These are phyloP conservation scores for Apophysomyces sp. DNA, from an alignment of 371 early-diverging fungal species.

Conservation along the genomic window DNA sequence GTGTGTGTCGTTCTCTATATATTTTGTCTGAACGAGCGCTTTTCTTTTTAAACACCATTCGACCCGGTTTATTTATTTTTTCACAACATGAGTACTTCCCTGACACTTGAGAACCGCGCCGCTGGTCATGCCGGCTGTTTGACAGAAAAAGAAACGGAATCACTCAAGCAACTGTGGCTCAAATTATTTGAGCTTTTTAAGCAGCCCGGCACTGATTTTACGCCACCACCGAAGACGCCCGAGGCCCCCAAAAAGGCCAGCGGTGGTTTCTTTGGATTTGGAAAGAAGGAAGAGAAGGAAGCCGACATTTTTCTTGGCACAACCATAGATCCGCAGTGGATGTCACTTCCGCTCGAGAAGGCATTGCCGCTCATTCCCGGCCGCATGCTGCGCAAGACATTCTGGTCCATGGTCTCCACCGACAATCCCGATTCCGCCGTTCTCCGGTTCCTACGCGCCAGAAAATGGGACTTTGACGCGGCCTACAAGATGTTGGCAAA, in stretches of 20 bases:
- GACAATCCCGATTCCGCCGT: constrained; percentile 64
- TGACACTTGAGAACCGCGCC: constrained; percentile 3
- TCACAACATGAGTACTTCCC: not conserved
- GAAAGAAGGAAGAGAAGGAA: constrained; percentile 31
- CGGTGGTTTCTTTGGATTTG: constrained; percentile 27
- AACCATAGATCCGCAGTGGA: constrained; percentile 43
- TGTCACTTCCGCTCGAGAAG: constrained; percentile 34
- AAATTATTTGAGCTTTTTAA: constrained; percentile 49
- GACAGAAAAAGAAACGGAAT: constrained; percentile 45
- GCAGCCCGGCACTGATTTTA: constrained; percentile 25
- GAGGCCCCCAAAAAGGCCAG: constrained; percentile 13
- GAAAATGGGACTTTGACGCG: constrained; percentile 69
- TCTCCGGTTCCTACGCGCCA: constrained; percentile 69
- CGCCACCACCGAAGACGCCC: constrained; percentile 12
- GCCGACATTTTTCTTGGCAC: constrained; percentile 48
- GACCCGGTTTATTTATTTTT: not conserved
- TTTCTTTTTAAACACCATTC: not conserved
- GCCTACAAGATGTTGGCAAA: constrained; percentile 58
- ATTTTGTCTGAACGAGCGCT: not conserved
- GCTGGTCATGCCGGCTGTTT: constrained; percentile 46
- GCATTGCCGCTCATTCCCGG: constrained; percentile 42
- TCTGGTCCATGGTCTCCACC: constrained; percentile 53
- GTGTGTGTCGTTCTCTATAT: not conserved
- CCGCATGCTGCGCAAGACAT: constrained; percentile 32
- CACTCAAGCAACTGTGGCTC: constrained; percentile 58